Evolutionary conservation across 2,329 filamentous ascomycete species (phyloP), one percentile per base, ranked within the genome.

Genomic region (Xylaria multiplex): DNA sequence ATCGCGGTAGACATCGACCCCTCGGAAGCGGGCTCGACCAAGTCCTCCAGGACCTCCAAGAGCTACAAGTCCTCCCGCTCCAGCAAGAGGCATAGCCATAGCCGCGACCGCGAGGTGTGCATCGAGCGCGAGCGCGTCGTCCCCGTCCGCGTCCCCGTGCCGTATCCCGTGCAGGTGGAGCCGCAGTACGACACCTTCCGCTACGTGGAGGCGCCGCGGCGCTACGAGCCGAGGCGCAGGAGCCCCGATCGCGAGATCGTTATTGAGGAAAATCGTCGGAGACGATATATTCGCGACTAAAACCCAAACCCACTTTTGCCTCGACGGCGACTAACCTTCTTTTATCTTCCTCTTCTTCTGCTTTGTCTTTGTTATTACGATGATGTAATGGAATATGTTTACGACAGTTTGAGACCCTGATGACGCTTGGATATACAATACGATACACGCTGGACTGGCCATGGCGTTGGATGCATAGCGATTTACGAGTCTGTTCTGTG

Each of bases 41-140:
- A 40, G 19, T 70, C 69, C 8, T 69, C 66, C 6, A 62, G 80
- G 67, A 82, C 62, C n/a, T 71, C 72, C 4, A 71, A 70, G 63
- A 74, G 72, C 55, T 72, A 69, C 35, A 72, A 68, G 50, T 73
- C 74, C 0, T 76, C 73, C 1, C 71, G 66, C 66, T 73, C 69
- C 55, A 69, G 69, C 62, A 66, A 66, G 45, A 68, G 69, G 24
- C 70, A 69, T 19, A 68, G 73, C 46, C 62, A 64, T 57, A 68
- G 64, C 66, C 68, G 77, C 14, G 80, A 84, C 52, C 77, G 77
- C 40, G 84, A 87, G 73, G 79, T 85, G 56, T 80, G 83, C 72
- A 81, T 87, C 66, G 84, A 87, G 76, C 80, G 84, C 30, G 85
- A 87, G 72, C 79, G 79, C 58, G 70, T 83, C 54, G 77, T 85